Percentiles rank a stretch among this genome's conserved stretches.
Evolutionary conservation across 176 grass and related monocot genomes (phyloP).

Genomic region (Musa schizocarpa): DNA sequence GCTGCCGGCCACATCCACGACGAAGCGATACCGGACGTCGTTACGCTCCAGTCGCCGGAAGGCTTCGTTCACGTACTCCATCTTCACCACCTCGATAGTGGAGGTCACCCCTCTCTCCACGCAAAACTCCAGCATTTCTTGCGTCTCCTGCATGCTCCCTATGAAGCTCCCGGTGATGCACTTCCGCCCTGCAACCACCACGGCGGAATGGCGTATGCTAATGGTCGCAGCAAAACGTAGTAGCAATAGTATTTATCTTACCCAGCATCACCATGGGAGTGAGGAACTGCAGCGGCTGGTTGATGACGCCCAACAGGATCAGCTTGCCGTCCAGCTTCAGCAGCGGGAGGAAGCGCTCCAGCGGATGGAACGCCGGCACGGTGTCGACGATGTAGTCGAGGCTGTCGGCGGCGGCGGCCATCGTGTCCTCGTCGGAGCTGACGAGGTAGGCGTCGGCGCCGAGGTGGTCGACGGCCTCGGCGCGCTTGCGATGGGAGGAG

Average conservation of each 20-base stretch:
- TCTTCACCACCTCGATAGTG: slow-evolving; percentile 91
- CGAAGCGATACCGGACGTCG: slow-evolving; percentile 91
- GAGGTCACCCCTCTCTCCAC: slow-evolving; percentile 65
- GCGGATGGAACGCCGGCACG: slow-evolving; percentile 63
- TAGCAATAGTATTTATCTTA: not conserved
- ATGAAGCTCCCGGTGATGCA: slow-evolving; percentile 81
- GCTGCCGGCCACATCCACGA: slow-evolving; percentile 85
- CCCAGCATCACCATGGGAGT: slow-evolving; percentile 80
- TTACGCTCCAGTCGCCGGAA: slow-evolving; percentile 71
- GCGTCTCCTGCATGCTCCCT: slow-evolving; percentile 68
- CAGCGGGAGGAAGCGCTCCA: slow-evolving; percentile 75
- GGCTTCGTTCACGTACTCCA: slow-evolving; percentile 84
- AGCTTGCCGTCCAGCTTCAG: slow-evolving; percentile 73
- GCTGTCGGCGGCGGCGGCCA: slow-evolving; percentile 43
- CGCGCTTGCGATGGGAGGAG: slow-evolving; percentile 69
- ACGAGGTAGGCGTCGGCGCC: slow-evolving; percentile 82
- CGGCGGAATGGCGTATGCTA: not conserved
- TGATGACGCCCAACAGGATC: slow-evolving; percentile 79
- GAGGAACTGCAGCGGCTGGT: slow-evolving; percentile 72
- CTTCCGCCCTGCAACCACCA: slow-evolving; percentile 40
- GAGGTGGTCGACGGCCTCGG: slow-evolving; percentile 74
- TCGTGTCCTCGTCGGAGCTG: slow-evolving; percentile 52
- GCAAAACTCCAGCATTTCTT: slow-evolving; percentile 71
- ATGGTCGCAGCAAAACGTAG: not conserved
- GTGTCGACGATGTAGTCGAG: slow-evolving; percentile 99